Conservation (phyloP, 2,329 filamentous ascomycete genomes). For the Plectosphaerella plurivora region DNA sequence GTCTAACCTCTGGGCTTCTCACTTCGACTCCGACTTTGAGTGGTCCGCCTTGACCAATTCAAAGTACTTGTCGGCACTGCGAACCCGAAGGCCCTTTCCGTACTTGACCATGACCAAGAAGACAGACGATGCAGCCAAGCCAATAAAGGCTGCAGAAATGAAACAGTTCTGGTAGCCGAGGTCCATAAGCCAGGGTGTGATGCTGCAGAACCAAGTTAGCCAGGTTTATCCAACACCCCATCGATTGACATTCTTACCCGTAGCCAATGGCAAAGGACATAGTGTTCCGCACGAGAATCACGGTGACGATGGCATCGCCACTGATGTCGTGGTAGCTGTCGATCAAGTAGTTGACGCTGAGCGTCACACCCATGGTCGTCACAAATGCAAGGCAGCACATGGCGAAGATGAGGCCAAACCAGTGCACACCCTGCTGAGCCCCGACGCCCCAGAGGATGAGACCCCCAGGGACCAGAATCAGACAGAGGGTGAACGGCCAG, state of each 20-base stretch:
- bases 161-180: slow-evolving; percentile 6
- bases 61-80: not conserved
- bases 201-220: not conserved
- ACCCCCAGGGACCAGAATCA: slow-evolving; percentile 1
- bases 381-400: slow-evolving; percentile 30
- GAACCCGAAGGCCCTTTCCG: not conserved
- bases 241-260: slow-evolving; percentile 18
- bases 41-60: not conserved
- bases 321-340: slow-evolving; percentile 35
- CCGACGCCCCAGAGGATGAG: slow-evolving; percentile 23
- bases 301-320: slow-evolving; percentile 31
- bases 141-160: slow-evolving; percentile 3
- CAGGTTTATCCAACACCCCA: not conserved
- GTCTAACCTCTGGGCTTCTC: not conserved
- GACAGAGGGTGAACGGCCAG: slow-evolving; percentile 28
- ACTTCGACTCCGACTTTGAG: not conserved
- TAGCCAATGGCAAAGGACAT: slow-evolving; percentile 30
- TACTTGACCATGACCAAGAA: slow-evolving; percentile 6
- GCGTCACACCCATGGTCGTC: slow-evolving; percentile 27
- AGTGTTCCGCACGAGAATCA: slow-evolving; percentile 34
- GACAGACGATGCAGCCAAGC: not conserved
- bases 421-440: slow-evolving; percentile 31
- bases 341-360: slow-evolving; percentile 33
- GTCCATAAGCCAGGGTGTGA: slow-evolving; percentile 5
- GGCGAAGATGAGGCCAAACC: slow-evolving; percentile 35